These are phyloP conservation scores for Schizochytrium sp. DNA, from an alignment of 108 stramenopile species.

Conservation along the genomic window DNA sequence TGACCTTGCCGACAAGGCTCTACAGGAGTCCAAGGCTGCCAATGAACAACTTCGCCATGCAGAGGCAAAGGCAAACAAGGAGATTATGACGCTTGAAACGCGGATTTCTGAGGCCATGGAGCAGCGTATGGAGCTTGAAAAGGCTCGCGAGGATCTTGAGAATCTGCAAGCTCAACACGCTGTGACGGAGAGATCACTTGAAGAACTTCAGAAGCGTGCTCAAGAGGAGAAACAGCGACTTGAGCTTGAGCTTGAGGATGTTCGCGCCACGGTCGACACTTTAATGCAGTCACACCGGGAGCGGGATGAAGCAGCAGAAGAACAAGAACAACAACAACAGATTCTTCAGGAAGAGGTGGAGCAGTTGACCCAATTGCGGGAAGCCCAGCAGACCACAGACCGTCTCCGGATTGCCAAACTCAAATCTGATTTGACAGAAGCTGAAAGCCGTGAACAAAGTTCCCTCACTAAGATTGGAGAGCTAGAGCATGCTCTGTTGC, in stretches of 20 bases:
- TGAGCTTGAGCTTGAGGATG: slow-evolving; percentile 23
- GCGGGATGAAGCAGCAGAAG: background rate
- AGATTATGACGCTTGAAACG: background rate
- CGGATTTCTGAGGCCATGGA: background rate
- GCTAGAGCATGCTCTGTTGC: background rate
- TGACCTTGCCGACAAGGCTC: background rate
- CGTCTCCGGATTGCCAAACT: slow-evolving; percentile 47
- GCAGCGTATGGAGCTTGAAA: background rate
- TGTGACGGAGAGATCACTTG: slow-evolving; percentile 7
- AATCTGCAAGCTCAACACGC: slow-evolving; percentile 7
- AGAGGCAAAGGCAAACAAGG: slow-evolving; percentile 41
- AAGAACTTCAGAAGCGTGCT: background rate
- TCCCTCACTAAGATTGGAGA: background rate
- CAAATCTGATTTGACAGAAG: slow-evolving; percentile 3
- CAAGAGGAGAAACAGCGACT: slow-evolving; percentile 31
- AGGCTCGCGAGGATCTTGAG: slow-evolving; percentile 38
- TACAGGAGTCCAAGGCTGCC: background rate
- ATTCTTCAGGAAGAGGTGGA: slow-evolving; percentile 22
- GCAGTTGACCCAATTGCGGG: slow-evolving; percentile 33
- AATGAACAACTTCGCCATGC: slow-evolving; percentile 7
- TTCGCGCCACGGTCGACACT: background rate
- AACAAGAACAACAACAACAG: slow-evolving; percentile 46
- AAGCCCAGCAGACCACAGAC: slow-evolving; percentile 42
- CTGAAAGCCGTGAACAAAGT: background rate
- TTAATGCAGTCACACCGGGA: background rate